Percentiles rank a stretch among this genome's conserved stretches.
Conservation (phyloP, 2,329 filamentous ascomycete genomes). For the Apiospora aurea region DNA sequence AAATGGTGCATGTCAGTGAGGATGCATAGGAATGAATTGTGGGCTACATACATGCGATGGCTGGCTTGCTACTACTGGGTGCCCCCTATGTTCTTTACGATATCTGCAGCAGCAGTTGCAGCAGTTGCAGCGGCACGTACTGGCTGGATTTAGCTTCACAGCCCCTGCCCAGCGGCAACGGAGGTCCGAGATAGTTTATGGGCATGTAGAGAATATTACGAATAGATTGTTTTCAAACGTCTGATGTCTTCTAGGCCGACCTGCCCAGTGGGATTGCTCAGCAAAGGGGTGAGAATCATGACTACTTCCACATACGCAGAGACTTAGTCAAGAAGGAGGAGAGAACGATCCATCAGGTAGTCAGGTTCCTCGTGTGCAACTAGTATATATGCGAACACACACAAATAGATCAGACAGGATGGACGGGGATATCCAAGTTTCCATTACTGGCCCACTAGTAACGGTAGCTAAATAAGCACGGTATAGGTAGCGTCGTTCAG, state of each 20-base stretch:
- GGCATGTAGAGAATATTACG: no score
- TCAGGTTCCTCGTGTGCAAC: not conserved
- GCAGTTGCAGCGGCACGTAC: not conserved
- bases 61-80: not conserved
- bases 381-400: not conserved
- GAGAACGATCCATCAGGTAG: not conserved
- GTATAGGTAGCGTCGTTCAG: slow-evolving; percentile 7
- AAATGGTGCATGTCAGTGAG: slow-evolving; percentile 1
- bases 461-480: slow-evolving; percentile 5
- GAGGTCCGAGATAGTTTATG: not conserved
- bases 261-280: not conserved
- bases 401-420: not conserved
- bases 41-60: no score
- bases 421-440: slow-evolving; percentile 2
- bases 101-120: not conserved
- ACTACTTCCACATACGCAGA: not conserved
- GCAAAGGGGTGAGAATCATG: not conserved
- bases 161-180: not conserved
- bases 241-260: not conserved
- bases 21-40: no score
- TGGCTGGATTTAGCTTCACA: not conserved
- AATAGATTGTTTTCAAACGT: not conserved
- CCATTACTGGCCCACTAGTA: not conserved
- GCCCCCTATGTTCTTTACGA: not conserved
- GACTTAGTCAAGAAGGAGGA: not conserved